phyloP scores from a whole-genome alignment of 352 stramenopile species.

The Globisporangium spinosum region DNA sequence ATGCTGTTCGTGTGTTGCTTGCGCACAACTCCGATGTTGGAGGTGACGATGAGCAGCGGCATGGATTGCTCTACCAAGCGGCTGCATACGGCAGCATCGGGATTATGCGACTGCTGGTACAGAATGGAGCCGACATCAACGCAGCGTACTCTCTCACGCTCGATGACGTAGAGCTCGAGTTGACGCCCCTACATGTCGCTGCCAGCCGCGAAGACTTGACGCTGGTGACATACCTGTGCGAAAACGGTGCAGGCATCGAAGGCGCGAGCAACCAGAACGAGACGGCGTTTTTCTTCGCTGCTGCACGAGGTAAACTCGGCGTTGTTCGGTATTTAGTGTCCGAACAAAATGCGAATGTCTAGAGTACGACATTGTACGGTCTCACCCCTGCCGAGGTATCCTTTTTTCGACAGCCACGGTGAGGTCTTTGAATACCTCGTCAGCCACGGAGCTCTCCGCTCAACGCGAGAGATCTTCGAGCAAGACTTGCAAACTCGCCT shows the following conservation, averaged over 20 bases:
- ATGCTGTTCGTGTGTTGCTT: background rate
- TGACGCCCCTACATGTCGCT: background rate
- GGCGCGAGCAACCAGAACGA: constrained; percentile 3
- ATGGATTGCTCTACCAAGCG: background rate
- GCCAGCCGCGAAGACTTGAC: background rate
- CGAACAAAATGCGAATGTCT: background rate
- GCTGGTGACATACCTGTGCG: background rate
- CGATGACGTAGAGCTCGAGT: background rate
- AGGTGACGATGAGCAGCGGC: background rate
- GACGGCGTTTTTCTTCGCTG: constrained; percentile 4
- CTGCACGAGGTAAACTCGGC: background rate
- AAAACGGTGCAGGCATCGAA: background rate
- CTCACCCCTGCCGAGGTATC: background rate
- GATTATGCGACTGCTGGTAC: too few relatives aligned
- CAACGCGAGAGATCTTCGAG: background rate
- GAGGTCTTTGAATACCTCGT: background rate
- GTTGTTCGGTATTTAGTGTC: background rate
- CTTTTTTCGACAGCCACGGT: background rate
- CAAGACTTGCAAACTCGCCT: background rate
- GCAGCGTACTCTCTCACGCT: background rate
- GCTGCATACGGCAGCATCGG: too few relatives aligned
- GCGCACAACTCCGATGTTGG: background rate
- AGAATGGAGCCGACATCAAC: background rate
- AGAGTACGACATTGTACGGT: background rate
- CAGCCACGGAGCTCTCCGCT: background rate